Base-by-base conservation (phyloP, 2,329 filamentous ascomycete species). In the Lomentospora prolificans region DNA sequence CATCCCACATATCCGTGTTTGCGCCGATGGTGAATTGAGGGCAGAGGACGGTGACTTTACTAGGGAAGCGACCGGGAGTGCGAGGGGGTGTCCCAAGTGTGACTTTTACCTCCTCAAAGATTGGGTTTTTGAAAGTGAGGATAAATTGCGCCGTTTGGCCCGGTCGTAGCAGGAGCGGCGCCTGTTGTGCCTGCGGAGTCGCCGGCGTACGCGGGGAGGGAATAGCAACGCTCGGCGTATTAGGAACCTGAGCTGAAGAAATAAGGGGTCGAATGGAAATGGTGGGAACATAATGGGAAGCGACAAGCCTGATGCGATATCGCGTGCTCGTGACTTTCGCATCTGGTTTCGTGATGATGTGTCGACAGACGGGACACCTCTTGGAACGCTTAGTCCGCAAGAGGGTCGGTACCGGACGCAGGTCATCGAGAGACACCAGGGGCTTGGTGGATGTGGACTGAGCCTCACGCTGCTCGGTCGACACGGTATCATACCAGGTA, bases 291-390 rank as follows among this genome's bases (percentile, higher is more conserved):
- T 95, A 92, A 66, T 86, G 90, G 56, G 86, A 81, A 22, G 94
- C 95, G 4, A 97, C 85, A 0, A 97, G 80, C 55, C 89, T 87
- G 69, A 99, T 96, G 64, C 92, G 88, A 79, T 94, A 97, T 28
- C 91, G 86, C 5, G 88, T 94, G 54, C 87, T 92, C 50, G 84
- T 83, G 30, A 95, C 85, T 70, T 97, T 99, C 58, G 85, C 82
- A 70, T 99, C 94, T 12, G 92, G 94, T 68, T 95, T 95, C 59
- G 90, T 88, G 62, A 99, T 86, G 66, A 97, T 96, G 72, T 97
- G 92, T 10, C 94, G 86, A 71, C 94, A 99, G 9, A 86, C 81
- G 53, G 89, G 87, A 70, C 94, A 99, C 50, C 94, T 89, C 72
- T 96, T 97, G 19, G 90, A 90, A 36, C 92, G 87, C 67, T 96